Base-by-base conservation (phyloP, 257 asterid genomes). In the Thymus mandschuricus region DNA sequence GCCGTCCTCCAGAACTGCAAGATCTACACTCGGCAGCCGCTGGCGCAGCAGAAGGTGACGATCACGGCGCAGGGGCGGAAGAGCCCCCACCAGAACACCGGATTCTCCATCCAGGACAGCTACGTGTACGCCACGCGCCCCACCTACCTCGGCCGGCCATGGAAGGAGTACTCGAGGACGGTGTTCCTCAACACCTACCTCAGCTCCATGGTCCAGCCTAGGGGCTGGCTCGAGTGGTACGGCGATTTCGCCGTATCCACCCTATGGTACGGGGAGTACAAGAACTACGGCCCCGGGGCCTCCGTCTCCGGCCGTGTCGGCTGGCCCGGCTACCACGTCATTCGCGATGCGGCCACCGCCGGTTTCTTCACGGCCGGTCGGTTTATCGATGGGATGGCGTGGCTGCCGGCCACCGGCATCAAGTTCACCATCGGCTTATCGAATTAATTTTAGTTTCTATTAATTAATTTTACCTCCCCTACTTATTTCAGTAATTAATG, bases 141-240 rank as follows among this genome's bases (percentile, higher is more conserved):
- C 40, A 35, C 40, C 40, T 35, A 35, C 40, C 40, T 35, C 1
- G 40, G 40, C 40, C 40, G 40, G 5, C 40, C 40, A 0, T 35
- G 40, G 40, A 35, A 35, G 40, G 4, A 35, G 40, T 35, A 35
- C 40, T 35, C 40, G 0, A 4, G 40, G 5, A 35, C 40, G 40
- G 40, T 35, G 5, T 35, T 35, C 40, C 41, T 94, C 54, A 91
- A 91, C 29, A 86, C 96, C 2, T 94, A 86, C 69, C 80, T 94
- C 97, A 91, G 96, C 64, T 77, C 87, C 8, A 79, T 77, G 87
- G 99, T 94, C 65, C 97, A 91, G 82, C 96, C 99, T 1, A 75
- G 96, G 59, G 99, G 99, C 3, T 94, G 99, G 99, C 83, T 94
- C 0, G 97, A 91, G 71, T 94, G 99, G 99, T 80, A 79, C 2